Evolutionary conservation across 2,329 filamentous ascomycete genomes (phyloP).

Genomic region (Colletotrichum sp.): DNA sequence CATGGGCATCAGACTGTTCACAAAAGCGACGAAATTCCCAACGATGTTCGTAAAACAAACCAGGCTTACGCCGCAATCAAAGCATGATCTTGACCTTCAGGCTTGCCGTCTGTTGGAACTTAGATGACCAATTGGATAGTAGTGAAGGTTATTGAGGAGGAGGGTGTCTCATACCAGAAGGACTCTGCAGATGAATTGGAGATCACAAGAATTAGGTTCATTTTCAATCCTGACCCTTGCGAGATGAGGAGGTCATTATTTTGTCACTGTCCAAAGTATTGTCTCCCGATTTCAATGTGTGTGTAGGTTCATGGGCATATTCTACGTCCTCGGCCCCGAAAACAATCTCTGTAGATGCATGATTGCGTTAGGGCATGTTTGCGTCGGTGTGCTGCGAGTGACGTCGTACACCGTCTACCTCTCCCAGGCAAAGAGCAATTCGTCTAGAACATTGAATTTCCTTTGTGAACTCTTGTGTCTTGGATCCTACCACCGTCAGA

Average conservation of each 20-base stretch:
- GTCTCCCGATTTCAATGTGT: not conserved
- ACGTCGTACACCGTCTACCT: not conserved
- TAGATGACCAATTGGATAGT: not conserved
- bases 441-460: not conserved
- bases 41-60: too few species aligned
- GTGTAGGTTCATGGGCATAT: not conserved
- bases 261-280: not conserved
- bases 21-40: too few species aligned
- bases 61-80: too few species aligned
- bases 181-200: not conserved
- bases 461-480: not conserved
- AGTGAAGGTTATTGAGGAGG: not conserved
- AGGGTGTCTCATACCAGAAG: not conserved
- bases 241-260: not conserved
- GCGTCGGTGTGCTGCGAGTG: not conserved
- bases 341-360: not conserved
- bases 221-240: not conserved
- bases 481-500: not conserved
- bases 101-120: not conserved
- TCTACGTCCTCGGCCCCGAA: not conserved
- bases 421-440: not conserved
- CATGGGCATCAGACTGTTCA: too few species aligned
- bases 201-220: not conserved
- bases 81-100: not conserved
- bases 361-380: not conserved